Evolutionary conservation across 1,139 yeast genomes (phyloP).

Genomic region (Nakaseomyces delphensis): DNA sequence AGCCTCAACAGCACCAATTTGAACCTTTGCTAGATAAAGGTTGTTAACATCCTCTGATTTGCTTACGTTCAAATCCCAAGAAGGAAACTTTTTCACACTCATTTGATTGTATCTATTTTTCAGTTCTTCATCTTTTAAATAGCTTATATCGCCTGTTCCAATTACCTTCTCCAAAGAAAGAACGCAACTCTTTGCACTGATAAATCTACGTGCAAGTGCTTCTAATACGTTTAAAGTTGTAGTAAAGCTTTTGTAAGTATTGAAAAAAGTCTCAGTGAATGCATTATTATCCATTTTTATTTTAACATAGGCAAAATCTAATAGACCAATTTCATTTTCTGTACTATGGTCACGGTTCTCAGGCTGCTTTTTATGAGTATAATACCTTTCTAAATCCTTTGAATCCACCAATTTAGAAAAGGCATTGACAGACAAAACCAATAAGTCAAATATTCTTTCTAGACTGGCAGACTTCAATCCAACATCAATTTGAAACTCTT

Average conservation of each 20-base stretch:
- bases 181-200: conserved; percentile 54
- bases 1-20: conserved; percentile 74
- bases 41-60: conserved; percentile 33
- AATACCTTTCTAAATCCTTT: conserved; percentile 36
- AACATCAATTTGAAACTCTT: conserved; percentile 35
- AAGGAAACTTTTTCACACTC: conserved; percentile 27
- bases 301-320: conserved; percentile 36
- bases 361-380: conserved; percentile 18
- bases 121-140: conserved; percentile 8
- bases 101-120: neutral
- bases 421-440: conserved; percentile 53
- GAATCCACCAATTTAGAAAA: conserved; percentile 42
- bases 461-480: conserved; percentile 54
- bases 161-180: conserved; percentile 36
- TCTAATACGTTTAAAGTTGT: conserved; percentile 44
- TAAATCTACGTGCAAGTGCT: conserved; percentile 43
- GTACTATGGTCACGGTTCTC: conserved; percentile 5
- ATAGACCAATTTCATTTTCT: conserved; percentile 20
- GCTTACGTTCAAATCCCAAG: conserved; percentile 39
- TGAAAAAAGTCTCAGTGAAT: conserved; percentile 55
- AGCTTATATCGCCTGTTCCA: conserved; percentile 13
- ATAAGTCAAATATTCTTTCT: conserved; percentile 51
- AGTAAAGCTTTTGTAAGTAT: conserved; percentile 56
- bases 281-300: conserved; percentile 50
- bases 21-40: conserved; percentile 56